Percentiles rank a stretch among this genome's conserved stretches.
phyloP scores from a whole-genome alignment of 805 yeast species.

The Candida bentonensis region DNA sequence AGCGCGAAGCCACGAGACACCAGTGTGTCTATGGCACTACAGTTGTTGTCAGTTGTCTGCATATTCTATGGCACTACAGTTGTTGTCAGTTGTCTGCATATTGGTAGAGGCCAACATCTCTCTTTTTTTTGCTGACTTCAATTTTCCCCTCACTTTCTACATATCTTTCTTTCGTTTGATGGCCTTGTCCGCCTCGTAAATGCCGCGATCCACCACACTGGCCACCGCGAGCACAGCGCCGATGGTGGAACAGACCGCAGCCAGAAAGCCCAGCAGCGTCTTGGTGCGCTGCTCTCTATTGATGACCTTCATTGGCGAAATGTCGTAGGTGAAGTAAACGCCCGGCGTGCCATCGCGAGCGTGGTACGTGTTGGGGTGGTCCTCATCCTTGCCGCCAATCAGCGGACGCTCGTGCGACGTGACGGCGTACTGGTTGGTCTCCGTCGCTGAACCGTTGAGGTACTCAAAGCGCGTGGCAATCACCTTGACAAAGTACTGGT shows the following conservation, averaged over 20 bases:
- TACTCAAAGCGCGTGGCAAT: slow-evolving; percentile 80
- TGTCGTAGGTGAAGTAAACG: slow-evolving; percentile 73
- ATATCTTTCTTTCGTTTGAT: slow-evolving; percentile 50
- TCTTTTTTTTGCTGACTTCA: slow-evolving; percentile 10
- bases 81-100: not conserved
- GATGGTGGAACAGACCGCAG: slow-evolving; percentile 74
- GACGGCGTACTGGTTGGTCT: slow-evolving; percentile 83
- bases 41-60: no score
- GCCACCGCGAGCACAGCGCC: slow-evolving; percentile 94
- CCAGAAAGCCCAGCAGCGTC: slow-evolving; percentile 69
- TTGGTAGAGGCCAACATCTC: not conserved
- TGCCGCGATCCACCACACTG: slow-evolving; percentile 72
- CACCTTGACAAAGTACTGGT: slow-evolving; percentile 72
- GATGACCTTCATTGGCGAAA: slow-evolving; percentile 83
- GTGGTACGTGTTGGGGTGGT: slow-evolving; percentile 65
- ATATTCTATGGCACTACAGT: not conserved
- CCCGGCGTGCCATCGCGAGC: slow-evolving; percentile 87
- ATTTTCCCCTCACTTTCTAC: slow-evolving; percentile 11
- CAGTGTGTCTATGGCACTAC: not conserved
- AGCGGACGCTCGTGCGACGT: slow-evolving; percentile 81
- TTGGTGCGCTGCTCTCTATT: slow-evolving; percentile 53
- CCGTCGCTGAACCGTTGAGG: slow-evolving; percentile 37
- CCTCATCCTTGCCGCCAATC: slow-evolving; percentile 76
- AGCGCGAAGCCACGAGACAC: not conserved
- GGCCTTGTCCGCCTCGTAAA: slow-evolving; percentile 78